Percentiles rank a stretch among this genome's conserved stretches.
These are phyloP conservation scores for Cercis canadensis DNA, from an alignment of 306 rosid species.

Conservation along the genomic window DNA sequence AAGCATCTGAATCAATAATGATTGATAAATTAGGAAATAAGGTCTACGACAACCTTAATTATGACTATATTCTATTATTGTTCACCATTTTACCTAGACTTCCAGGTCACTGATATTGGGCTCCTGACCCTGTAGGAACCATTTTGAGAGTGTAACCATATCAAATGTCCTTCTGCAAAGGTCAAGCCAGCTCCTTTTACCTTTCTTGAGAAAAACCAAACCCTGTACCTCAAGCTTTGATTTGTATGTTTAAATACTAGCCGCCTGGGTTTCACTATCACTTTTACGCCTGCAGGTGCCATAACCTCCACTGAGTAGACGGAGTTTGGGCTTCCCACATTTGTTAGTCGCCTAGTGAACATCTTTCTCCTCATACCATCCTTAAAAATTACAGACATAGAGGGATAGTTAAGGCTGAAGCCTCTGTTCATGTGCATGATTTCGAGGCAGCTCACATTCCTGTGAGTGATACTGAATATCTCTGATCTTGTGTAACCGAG, in stretches of 20 bases:
- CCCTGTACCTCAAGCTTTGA: slow-evolving; percentile 68
- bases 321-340: slow-evolving; percentile 77
- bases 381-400: slow-evolving; percentile 68
- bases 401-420: slow-evolving; percentile 87
- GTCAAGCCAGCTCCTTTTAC: slow-evolving; percentile 35
- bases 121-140: slow-evolving; percentile 72
- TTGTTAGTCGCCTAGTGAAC: slow-evolving; percentile 65
- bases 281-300: slow-evolving; percentile 72
- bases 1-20: slow-evolving; percentile 47
- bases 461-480: slow-evolving; percentile 72
- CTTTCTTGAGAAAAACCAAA: slow-evolving; percentile 69
- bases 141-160: slow-evolving; percentile 65
- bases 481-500: slow-evolving; percentile 74
- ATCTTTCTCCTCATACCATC: slow-evolving; percentile 51
- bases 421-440: slow-evolving; percentile 61
- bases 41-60: slow-evolving; percentile 12
- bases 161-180: slow-evolving; percentile 72
- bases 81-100: slow-evolving; percentile 35
- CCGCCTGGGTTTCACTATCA: slow-evolving; percentile 68
- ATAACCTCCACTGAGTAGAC: slow-evolving; percentile 67
- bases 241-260: slow-evolving; percentile 54
- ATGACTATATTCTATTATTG: background rate
- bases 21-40: background rate
- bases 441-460: slow-evolving; percentile 70
- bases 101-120: slow-evolving; percentile 87